These are phyloP conservation scores for Rhizoclosmatium globosum DNA, from an alignment of 192 early-diverging fungal genomes.

Conservation along the genomic window DNA sequence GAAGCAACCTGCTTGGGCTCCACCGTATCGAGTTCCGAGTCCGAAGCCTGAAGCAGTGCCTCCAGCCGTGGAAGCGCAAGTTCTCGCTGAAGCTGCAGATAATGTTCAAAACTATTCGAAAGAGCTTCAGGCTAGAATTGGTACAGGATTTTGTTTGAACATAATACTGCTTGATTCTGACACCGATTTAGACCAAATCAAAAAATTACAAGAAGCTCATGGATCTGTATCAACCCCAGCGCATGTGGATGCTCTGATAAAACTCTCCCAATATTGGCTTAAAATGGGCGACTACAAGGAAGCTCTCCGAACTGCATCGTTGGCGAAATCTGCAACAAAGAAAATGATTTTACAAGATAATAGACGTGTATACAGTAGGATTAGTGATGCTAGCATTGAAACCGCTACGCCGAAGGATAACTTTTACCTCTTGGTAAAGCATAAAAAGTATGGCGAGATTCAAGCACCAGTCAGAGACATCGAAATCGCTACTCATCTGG, in stretches of 20 bases:
- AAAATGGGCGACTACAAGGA: constrained; percentile 28
- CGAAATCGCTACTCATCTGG: constrained; percentile 25
- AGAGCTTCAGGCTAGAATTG: constrained; percentile 18
- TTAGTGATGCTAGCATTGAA: neutral
- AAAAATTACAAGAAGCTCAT: constrained; percentile 22
- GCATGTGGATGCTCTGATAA: constrained; percentile 26
- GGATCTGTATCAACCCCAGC: neutral
- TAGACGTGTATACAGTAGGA: neutral
- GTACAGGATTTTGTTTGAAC: neutral
- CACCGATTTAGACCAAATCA: constrained; percentile 21
- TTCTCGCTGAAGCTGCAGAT: constrained; percentile 1
- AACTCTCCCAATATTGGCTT: constrained; percentile 31
- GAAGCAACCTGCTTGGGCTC: constrained; percentile 37
- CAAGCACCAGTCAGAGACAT: constrained; percentile 18
- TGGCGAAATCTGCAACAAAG: constrained; percentile 32
- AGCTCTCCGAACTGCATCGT: constrained; percentile 22
- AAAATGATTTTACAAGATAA: constrained; percentile 35
- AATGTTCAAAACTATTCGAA: neutral
- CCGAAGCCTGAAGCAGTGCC: constrained; percentile 1
- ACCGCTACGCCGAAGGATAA: neutral
- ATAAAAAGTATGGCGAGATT: constrained; percentile 21
- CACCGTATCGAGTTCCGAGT: constrained; percentile 5
- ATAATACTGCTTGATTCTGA: neutral
- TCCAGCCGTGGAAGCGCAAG: neutral
- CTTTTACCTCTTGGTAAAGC: constrained; percentile 6